These are phyloP conservation scores for Cornus suecica DNA, from an alignment of 148 eudicot species.

Conservation along the genomic window DNA sequence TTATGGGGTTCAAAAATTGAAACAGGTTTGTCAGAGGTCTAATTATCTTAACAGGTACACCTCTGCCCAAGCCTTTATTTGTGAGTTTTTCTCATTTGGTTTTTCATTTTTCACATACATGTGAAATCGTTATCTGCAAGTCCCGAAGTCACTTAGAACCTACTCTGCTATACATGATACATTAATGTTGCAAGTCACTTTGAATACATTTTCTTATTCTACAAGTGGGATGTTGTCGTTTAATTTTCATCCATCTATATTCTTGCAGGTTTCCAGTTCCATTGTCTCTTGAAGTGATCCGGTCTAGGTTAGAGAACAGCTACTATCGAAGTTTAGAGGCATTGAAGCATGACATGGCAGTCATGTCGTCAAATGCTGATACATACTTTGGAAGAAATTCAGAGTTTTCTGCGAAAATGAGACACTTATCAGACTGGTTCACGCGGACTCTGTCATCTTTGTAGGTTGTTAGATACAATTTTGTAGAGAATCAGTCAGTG, in stretches of 20 bases:
- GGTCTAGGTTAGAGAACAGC: slow-evolving; percentile 69
- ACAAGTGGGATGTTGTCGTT: slow-evolving; percentile 8
- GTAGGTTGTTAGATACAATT: slow-evolving; percentile 47
- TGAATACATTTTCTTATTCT: neutral
- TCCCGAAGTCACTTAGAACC: neutral
- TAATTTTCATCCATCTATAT: slow-evolving; percentile 1
- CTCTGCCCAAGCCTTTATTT: neutral
- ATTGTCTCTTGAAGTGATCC: slow-evolving; percentile 74
- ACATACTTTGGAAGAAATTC: slow-evolving; percentile 59
- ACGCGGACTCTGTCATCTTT: slow-evolving; percentile 45
- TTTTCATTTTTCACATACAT: neutral
- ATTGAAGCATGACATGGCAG: slow-evolving; percentile 65
- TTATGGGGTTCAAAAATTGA: slow-evolving; percentile 72
- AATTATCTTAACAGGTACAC: slow-evolving; percentile 70
- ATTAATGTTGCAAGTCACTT: neutral
- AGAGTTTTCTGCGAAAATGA: slow-evolving; percentile 49
- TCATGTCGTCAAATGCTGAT: slow-evolving; percentile 69
- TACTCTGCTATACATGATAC: neutral
- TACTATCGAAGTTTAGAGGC: slow-evolving; percentile 85
- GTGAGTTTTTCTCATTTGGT: neutral
- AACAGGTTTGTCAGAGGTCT: slow-evolving; percentile 66
- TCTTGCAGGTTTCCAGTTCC: slow-evolving; percentile 90
- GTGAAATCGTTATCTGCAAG: neutral
- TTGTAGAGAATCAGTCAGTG: slow-evolving; percentile 44
- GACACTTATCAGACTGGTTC: slow-evolving; percentile 78